Base-by-base conservation (phyloP, 805 yeast genomes). In the Metschnikowia henanensis region DNA sequence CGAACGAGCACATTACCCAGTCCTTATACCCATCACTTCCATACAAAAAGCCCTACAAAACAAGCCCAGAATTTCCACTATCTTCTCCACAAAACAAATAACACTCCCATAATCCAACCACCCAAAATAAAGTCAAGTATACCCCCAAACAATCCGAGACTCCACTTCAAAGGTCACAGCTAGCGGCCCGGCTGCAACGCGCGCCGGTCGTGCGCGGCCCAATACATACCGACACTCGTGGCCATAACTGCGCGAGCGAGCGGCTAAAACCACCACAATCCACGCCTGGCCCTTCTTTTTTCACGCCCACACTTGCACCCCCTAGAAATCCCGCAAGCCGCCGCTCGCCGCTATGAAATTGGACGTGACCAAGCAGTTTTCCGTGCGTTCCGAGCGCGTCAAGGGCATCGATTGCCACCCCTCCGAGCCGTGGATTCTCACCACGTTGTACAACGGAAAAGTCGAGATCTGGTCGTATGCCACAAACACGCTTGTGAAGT, bases 391-490 rank as follows among this genome's bases (percentile, higher is more conserved):
- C 30, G 97, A 91, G 65, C 84, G 99, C 65, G 97, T 94, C 63
- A 94, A 94, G 68, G 97, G 97, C 38, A 85, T 94, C 61, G 99
- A 94, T 68, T 87, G 94, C 76, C 99, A 94, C 65, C 99, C 99
- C 19, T 76, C 91, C 17, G 99, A 94, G 66, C 98, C 99, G 41
- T 92, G 98, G 98, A 82, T 90, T 40, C 74, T 90, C 59, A 84
- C 92, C 41, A 89, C 97, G n/a, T 74, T 88, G 46, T 90, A 87
- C 68, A 86, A 91, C 39, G 99, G 96, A 54, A 79, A 79, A 64
- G 81, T 89, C 43, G 97, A 91, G 68, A 88, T 92, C 61, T 89
- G 96, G 96, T 86, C 95, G 42, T 89, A 87, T 58, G 97, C 90
- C 59, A 88, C 97, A 34, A 80, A 79, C 45, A 68, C 89, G 23